A percentile compares a stretch with the other conserved stretches of the same genome.
phyloP scores from a whole-genome alignment of 129 eudicot genomes.

The Tagetes patula region DNA sequence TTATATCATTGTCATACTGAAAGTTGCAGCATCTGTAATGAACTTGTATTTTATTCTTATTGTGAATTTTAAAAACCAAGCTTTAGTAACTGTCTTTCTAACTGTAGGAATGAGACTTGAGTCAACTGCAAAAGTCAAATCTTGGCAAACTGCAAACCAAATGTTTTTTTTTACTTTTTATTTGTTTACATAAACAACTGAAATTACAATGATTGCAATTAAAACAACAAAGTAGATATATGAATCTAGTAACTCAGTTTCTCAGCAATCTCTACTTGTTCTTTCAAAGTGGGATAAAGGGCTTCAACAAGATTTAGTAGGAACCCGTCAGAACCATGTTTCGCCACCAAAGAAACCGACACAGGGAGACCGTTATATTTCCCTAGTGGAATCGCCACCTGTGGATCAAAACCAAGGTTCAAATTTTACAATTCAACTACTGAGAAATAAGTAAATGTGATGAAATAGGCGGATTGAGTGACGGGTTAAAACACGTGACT shows the following conservation, averaged over 20 bases:
- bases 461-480: neutral
- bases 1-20: slow-evolving; percentile 8
- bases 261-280: slow-evolving; percentile 40
- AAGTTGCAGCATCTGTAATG: slow-evolving; percentile 21
- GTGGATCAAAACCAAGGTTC: slow-evolving; percentile 18
- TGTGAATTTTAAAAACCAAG: neutral
- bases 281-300: slow-evolving; percentile 44
- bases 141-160: neutral
- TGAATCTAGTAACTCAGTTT: slow-evolving; percentile 31
- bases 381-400: slow-evolving; percentile 88
- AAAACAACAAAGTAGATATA: neutral
- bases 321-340: slow-evolving; percentile 84
- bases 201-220: slow-evolving; percentile 15
- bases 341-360: slow-evolving; percentile 84
- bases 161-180: neutral
- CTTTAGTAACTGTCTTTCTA: neutral
- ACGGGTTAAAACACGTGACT: neutral
- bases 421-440: slow-evolving; percentile 3
- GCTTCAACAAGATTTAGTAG: slow-evolving; percentile 63
- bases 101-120: neutral
- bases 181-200: neutral
- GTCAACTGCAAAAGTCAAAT: neutral
- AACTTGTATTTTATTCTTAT: slow-evolving; percentile 3
- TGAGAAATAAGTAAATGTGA: neutral
- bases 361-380: slow-evolving; percentile 73